Conservation (phyloP, 78 protist genomes). For the Planoprotostelium fungivorum region DNA sequence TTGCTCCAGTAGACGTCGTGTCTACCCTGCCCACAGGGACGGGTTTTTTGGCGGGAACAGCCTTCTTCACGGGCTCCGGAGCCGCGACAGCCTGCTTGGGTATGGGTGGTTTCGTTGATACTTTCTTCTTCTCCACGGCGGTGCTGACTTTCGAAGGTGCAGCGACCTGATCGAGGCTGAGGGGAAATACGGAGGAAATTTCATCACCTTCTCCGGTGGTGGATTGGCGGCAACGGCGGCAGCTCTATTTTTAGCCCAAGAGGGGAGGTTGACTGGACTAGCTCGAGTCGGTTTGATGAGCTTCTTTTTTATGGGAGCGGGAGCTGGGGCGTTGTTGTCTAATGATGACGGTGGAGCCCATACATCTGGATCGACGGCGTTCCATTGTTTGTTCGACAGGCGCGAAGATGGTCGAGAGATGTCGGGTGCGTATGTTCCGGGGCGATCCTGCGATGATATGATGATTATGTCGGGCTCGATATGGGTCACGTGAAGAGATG, state of each 20-base stretch:
- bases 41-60: not conserved
- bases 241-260: not conserved
- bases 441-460: not conserved
- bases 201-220: too few relatives aligned
- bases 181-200: too few relatives aligned
- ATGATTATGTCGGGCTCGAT: too few relatives aligned
- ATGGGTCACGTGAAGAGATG: too few relatives aligned
- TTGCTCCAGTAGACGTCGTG: not conserved
- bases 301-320: not conserved
- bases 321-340: not conserved
- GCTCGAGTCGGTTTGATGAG: not conserved
- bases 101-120: not conserved
- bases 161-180: too few relatives aligned
- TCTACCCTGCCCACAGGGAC: not conserved
- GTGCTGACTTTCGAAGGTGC: not conserved
- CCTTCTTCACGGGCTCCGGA: not conserved
- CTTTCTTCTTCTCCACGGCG: not conserved
- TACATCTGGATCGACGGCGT: not conserved
- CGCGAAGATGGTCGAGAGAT: not conserved
- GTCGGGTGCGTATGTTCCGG: not conserved
- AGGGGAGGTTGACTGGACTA: not conserved
- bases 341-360: not conserved
- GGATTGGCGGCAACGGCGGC: not conserved
- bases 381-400: too few relatives aligned
- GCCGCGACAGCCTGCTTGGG: not conserved